Evolutionary conservation across 805 yeast species (phyloP).

Genomic region (Novakomyces olei): DNA sequence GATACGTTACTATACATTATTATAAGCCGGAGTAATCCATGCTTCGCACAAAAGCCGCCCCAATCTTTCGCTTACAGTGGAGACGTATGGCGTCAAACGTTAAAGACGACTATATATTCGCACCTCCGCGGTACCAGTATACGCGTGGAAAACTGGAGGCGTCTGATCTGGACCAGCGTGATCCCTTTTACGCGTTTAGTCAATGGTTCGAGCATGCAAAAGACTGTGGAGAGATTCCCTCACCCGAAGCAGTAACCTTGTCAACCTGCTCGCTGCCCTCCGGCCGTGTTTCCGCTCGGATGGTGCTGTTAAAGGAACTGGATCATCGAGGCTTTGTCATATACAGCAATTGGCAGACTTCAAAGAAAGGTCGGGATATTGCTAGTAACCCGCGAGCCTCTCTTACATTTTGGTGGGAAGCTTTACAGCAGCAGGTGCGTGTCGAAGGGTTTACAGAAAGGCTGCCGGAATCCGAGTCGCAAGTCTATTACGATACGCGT

Average conservation of each 20-base stretch:
- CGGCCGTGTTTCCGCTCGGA: conserved; percentile 73
- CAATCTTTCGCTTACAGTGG: too few relatives aligned
- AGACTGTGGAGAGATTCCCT: conserved; percentile 28
- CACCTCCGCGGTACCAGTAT: conserved; percentile 78
- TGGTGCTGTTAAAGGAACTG: conserved; percentile 72
- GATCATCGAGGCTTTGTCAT: conserved; percentile 59
- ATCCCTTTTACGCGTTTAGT: conserved; percentile 61
- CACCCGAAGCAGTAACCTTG: conserved; percentile 67
- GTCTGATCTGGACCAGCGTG: conserved; percentile 23
- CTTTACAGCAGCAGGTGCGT: conserved; percentile 74
- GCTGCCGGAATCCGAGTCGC: conserved; percentile 49
- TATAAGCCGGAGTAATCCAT: too few relatives aligned
- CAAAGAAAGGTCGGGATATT: conserved; percentile 59
- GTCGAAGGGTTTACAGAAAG: conserved; percentile 69
- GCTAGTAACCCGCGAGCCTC: conserved; percentile 58
- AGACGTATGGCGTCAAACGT: too few relatives aligned
- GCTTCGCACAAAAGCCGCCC: too few relatives aligned
- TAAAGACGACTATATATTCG: too few relatives aligned
- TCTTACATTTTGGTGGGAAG: conserved; percentile 79
- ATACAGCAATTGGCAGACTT: conserved; percentile 77
- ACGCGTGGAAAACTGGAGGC: conserved; percentile 40
- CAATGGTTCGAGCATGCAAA: conserved; percentile 68
- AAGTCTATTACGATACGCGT: conserved; percentile 60
- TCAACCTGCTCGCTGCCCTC: conserved; percentile 74
- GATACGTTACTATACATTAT: too few relatives aligned